Evolutionary conservation across 2,329 filamentous ascomycete genomes (phyloP), one percentile per base, ranked within the genome.

Genomic region (Penicillium hordei): DNA sequence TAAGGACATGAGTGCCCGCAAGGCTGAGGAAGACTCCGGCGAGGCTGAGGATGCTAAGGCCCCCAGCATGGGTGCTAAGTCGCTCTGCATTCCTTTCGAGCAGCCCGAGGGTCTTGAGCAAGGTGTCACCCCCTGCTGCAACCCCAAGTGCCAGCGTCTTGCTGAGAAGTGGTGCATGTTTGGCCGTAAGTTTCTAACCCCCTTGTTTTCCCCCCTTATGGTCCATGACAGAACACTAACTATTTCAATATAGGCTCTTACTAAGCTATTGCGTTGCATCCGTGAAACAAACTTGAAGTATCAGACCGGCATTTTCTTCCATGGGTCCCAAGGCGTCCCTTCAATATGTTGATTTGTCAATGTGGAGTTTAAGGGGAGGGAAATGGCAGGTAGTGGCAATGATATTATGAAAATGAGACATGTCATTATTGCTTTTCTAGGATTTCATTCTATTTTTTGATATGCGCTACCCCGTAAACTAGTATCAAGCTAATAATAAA

Each of bases 101-200:
- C 91, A 96, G 85, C 93, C 93, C 39, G 86, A 89, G 69, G 90
- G 89, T 25, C 80, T 95, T 62, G 83, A 89, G 62, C 81, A 86
- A 64, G 93, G 90, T 49, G 88, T 90, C 79, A 96, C 91, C 58
- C 93, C 94, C 78, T 99, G 94, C 74, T 82, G 93, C 68, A 97
- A 90, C 82, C 93, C 93, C 42, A 89, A 93, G 70, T 97, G 93
- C 78, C 81, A 81, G 60, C 82, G 81, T 63, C 78, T 86, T 50
- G 93, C 93, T 19, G 86, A 93, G 81, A 85, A 88, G 70, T 97
- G 91, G 89, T 90, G 90, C 76, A 89, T 97, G 87, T 97, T 97
- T 77, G 93, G 93, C 70, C 83, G 89, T 78, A 89, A 71, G 75
- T 71, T 72, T 69, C 31, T 71, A 72, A 64, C 70, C 68, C 67